phyloP scores from a whole-genome alignment of 257 asterid species.

The Solanum pimpinellifolium region DNA sequence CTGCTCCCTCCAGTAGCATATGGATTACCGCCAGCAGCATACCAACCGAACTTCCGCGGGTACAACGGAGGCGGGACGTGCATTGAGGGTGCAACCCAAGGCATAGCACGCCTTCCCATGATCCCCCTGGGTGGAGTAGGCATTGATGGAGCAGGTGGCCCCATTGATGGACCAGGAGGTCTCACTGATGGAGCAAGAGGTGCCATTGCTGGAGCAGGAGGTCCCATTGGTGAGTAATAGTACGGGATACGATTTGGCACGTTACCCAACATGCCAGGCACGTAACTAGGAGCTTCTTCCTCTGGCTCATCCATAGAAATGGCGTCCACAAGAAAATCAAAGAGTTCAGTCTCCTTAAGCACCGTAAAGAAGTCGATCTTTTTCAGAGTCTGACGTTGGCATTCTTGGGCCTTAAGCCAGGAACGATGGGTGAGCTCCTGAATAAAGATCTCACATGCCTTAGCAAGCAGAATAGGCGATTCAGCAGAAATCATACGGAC shows the following conservation, averaged over 20 bases:
- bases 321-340: slow-evolving; percentile 68
- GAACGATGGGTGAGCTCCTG: slow-evolving; percentile 83
- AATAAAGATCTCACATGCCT: slow-evolving; percentile 89
- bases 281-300: slow-evolving; percentile 38
- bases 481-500: slow-evolving; percentile 50
- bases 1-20: slow-evolving; percentile 42
- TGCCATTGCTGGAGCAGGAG: not conserved
- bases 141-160: not conserved
- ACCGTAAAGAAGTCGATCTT: slow-evolving; percentile 77
- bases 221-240: slow-evolving; percentile 38
- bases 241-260: slow-evolving; percentile 52
- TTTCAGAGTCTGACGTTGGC: slow-evolving; percentile 75
- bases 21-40: slow-evolving; percentile 39
- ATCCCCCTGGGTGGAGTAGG: slow-evolving; percentile 30
- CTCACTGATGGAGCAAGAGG: not conserved
- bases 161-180: not conserved
- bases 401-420: slow-evolving; percentile 88
- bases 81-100: slow-evolving; percentile 35
- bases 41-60: slow-evolving; percentile 75
- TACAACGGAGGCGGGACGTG: slow-evolving; percentile 49
- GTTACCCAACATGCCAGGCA: slow-evolving; percentile 14
- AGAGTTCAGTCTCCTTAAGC: slow-evolving; percentile 62
- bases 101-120: slow-evolving; percentile 54
- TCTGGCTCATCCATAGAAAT: slow-evolving; percentile 70
- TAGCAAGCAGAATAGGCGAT: slow-evolving; percentile 74